Evolutionary conservation across 192 early-diverging fungal genomes (phyloP), one percentile per base, ranked within the genome.

Genomic region (Paraglomus brasilianum): DNA sequence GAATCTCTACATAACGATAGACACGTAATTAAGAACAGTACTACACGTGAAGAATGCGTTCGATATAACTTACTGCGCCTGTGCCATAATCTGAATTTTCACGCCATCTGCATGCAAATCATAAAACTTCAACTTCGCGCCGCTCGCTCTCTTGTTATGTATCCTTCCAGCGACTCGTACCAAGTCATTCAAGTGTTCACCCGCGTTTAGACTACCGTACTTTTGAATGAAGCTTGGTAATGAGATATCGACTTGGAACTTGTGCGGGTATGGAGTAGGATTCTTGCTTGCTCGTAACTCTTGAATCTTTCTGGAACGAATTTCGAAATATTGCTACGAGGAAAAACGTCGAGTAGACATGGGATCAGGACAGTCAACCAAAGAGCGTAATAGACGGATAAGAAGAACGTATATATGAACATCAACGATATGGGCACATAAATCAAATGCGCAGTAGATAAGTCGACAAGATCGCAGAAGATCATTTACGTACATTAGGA

Each of bases 181-280:
- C 58, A 85, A 61, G 39, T 87, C 82, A 48, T 91, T 88, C 17
- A 82, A 71, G 17, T 81, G 79, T 66, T 94, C 89, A 38, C 89
- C 91, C 59, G 81, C 75, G 76, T 90, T 79, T 59, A 98, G 74
- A 30, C 62, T 59, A 57, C 58, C 76, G 75, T 84, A 99, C 85
- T 93, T 93, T 72, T 87, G 84, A 67, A 96, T 95, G 69, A 93
- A 99, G 19, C 84, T 88, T 45, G 90, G 83, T 66, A 99, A 60
- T 11, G 90, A 92, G 71, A 93, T 85, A 51, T 83, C 80, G 24
- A 97, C 95, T 50, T 95, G 79, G 89, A 96, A 99, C 87, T 99
- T 99, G 89, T 99, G 90, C 57, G 97, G 97, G 76, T 99, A 99
- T 55, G 97, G 95, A 73, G 91, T 90, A 70, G 95, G 92, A 44